Conservation (phyloP, 2,329 filamentous ascomycete genomes). For the Biscogniauxia sp. region DNA sequence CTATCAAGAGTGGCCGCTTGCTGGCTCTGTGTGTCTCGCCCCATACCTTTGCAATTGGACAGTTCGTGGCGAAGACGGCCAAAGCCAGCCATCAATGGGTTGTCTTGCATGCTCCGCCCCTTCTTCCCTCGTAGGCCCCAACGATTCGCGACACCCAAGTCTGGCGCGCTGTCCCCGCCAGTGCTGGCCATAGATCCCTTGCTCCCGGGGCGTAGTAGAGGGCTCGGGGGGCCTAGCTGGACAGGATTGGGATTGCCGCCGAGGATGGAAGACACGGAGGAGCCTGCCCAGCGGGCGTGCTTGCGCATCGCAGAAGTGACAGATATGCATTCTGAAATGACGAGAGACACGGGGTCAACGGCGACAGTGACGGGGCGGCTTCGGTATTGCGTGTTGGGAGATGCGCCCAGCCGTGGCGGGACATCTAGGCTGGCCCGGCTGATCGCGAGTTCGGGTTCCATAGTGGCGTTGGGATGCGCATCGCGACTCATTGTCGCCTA, state of each 20-base stretch:
- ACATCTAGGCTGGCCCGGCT: slow-evolving; percentile 25
- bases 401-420: slow-evolving; percentile 25
- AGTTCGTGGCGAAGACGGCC: slow-evolving; percentile 85
- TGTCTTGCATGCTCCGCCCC: slow-evolving; percentile 95
- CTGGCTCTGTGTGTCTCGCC: background rate
- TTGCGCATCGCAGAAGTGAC: slow-evolving; percentile 98
- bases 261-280: slow-evolving; percentile 91
- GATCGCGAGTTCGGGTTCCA: slow-evolving; percentile 28
- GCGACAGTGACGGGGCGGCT: slow-evolving; percentile 71
- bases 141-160: slow-evolving; percentile 68
- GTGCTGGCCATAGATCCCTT: slow-evolving; percentile 38
- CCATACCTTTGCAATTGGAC: slow-evolving; percentile 73
- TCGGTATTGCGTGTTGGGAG: slow-evolving; percentile 46
- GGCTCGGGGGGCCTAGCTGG: slow-evolving; percentile 49
- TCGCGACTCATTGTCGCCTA: slow-evolving; percentile 37
- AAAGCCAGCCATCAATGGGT: slow-evolving; percentile 93
- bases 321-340: slow-evolving; percentile 98
- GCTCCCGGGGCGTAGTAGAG: slow-evolving; percentile 39
- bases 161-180: slow-evolving; percentile 44
- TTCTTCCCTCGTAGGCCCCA: slow-evolving; percentile 95
- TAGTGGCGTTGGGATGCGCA: slow-evolving; percentile 28
- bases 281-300: slow-evolving; percentile 92
- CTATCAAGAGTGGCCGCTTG: background rate
- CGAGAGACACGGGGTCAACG: slow-evolving; percentile 85
- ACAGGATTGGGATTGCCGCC: slow-evolving; percentile 67